Evolutionary conservation across 257 asterid species (phyloP), one percentile per base, ranked within the genome.

Genomic region (Scutellaria galericulata): DNA sequence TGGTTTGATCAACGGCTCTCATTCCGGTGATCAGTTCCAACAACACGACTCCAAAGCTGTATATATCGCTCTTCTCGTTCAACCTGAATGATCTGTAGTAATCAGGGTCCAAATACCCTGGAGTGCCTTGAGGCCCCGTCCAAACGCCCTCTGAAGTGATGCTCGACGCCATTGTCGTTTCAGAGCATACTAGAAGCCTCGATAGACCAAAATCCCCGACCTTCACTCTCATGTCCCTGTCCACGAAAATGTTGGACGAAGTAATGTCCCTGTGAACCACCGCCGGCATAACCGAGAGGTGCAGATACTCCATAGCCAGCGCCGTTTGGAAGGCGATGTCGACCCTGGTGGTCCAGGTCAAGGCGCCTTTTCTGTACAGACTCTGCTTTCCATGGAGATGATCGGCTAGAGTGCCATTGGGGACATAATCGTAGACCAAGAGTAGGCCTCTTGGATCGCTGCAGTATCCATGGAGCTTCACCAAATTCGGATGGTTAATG

Each of bases 71-170:
- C 86, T 94, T 91, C 77, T 94, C 98, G 35, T 92, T 94, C 80
- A 94, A 66, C 78, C 90, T 68, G 58, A 89, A 94, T 0, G 98
- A 94, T 46, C 79, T 71, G 42, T 94, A 83, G 78, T 94, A 94
- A 79, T 94, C 97, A 0, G 98, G 98, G 75, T 91, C 98, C 44
- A 94, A 75, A 55, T 94, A 94, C 1, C 98, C 98, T 0, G 98
- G 98, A 0, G 98, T 94, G 3, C 98, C 97, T 68, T 94, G 97
- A 5, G 98, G 98, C 20, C 98, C 98, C 1, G 98, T 93, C 90
- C 96, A 88, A 12, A 93, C 97, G 1, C 92, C 95, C 10, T 90
- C 91, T 0, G 96, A 85, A 0, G 89, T 66, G 71, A 81, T 74
- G 31, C 84, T 84, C 9, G 81, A 64, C 0, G 82, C 83, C 47